Conservation (phyloP, 192 early-diverging fungal genomes). For the Linnemannia zychae region DNA sequence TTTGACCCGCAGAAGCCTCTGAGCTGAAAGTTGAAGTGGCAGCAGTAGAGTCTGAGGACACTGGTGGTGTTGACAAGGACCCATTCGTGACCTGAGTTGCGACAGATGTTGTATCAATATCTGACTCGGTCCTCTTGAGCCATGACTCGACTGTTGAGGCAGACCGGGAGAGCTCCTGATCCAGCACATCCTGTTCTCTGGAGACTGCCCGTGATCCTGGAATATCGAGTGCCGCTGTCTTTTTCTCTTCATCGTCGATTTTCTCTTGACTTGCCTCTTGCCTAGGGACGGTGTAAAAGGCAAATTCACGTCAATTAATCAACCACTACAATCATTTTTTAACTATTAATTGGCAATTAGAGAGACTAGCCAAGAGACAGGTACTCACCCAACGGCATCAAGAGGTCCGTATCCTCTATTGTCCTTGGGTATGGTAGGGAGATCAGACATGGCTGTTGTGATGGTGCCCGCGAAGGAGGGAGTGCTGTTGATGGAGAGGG, state of each 20-base stretch:
- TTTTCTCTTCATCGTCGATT: neutral
- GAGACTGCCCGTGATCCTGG: neutral
- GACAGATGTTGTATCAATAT: neutral
- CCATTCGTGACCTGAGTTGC: neutral
- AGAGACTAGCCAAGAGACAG: neutral
- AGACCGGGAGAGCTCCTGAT: slow-evolving; percentile 12
- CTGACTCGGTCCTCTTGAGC: slow-evolving; percentile 21
- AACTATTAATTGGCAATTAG: neutral
- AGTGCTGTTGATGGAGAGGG: slow-evolving; percentile 5
- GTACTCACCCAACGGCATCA: neutral
- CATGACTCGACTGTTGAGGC: slow-evolving; percentile 41
- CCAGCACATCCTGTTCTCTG: slow-evolving; percentile 5
- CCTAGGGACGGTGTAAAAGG: neutral
- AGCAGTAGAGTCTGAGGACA: neutral
- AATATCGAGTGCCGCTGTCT: neutral
- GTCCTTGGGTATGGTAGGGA: slow-evolving; percentile 8
- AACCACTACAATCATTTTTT: neutral
- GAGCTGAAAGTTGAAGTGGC: neutral
- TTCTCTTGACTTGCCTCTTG: neutral
- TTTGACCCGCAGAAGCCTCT: neutral
- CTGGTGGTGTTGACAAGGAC: neutral
- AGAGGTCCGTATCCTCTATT: slow-evolving; percentile 17
- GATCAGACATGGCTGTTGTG: slow-evolving; percentile 4
- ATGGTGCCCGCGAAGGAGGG: neutral
- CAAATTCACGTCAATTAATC: neutral